Evolutionary conservation across 495 filamentous ascomycete species (phyloP), one percentile per base, ranked within the genome.

Genomic region (Trichocladium antarcticum): DNA sequence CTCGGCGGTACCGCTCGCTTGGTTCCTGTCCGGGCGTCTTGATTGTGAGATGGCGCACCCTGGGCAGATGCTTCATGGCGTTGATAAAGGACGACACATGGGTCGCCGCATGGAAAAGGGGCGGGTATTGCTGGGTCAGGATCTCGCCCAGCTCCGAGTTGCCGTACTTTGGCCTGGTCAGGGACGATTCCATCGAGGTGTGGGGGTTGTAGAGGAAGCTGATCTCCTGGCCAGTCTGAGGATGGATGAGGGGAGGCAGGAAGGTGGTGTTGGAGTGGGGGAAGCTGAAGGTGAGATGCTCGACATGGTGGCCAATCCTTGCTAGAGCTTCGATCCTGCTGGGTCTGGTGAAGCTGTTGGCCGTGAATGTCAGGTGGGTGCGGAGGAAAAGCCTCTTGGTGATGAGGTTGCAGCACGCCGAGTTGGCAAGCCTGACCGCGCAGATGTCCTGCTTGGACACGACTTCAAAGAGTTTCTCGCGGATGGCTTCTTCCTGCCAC

Each of bases 21-120:
- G 77, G 68, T 34, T 78, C 70, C 64, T 87, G 81, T 19, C 76
- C 81, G n/a, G 81, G 83, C 44, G 81, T 87, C 41, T 74, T 78
- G 57, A 92, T 73, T 43, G 74, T 77, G 43, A 89, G 69, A 59
- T 86, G 83, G 34, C 74, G 69, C 54, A 92, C 71, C 56, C 76
- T 77, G 27, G 75, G 66, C 49, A 89, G 63, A 34, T 75, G 62
- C 15, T 73, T 71, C 54, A 89, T 74, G 37, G 83, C 82, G 43
- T 74, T 71, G 22, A 88, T 79, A 68, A 89, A 89, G 29, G 83
- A 80, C 5, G 82, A 74, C 11, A 89, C 78, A 56, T 92, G 87
- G 40, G 83, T 85, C n/a, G 85, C 84, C 5, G 85, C 81, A 56
- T 89, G 86, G 68, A 89, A 92, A 6, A 89, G 65, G 6, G 86